phyloP scores from a whole-genome alignment of 2,329 filamentous ascomycete species.

The Pseudohalonectria lignicola region DNA sequence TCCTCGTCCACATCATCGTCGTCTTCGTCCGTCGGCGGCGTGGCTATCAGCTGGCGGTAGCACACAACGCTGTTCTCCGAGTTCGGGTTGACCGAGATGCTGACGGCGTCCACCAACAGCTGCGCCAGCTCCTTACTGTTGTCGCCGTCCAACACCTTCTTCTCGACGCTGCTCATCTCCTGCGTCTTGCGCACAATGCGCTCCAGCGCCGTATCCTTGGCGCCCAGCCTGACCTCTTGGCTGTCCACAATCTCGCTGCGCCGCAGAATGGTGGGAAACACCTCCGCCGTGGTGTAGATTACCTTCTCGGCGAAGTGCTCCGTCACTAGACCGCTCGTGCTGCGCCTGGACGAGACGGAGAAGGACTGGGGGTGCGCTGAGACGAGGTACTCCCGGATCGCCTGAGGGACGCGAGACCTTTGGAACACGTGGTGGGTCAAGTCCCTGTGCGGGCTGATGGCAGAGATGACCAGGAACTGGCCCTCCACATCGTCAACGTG shows the following conservation, averaged over 20 bases:
- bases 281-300: conserved; percentile 70
- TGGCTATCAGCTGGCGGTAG: conserved; percentile 60
- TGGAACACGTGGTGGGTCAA: conserved; percentile 77
- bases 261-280: conserved; percentile 83
- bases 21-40: conserved; percentile 28
- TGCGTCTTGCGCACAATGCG: conserved; percentile 83
- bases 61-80: conserved; percentile 68
- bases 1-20: conserved; percentile 29
- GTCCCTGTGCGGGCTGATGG: conserved; percentile 74
- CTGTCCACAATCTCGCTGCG: conserved; percentile 72
- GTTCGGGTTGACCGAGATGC: conserved; percentile 61
- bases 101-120: conserved; percentile 63
- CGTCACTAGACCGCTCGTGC: conserved; percentile 55
- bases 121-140: conserved; percentile 48
- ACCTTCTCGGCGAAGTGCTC: conserved; percentile 77
- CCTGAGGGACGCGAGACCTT: conserved; percentile 70
- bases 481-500: conserved; percentile 75
- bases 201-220: conserved; percentile 82
- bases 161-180: conserved; percentile 69
- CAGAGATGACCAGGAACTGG: conserved; percentile 75
- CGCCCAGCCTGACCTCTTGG: conserved; percentile 55
- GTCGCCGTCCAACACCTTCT: conserved; percentile 61
- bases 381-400: conserved; percentile 78
- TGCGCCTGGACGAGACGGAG: conserved; percentile 62
- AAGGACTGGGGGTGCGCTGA: conserved; percentile 69